Evolutionary conservation across 257 asterid species (phyloP), one percentile per base, ranked within the genome.

Genomic region (Capsicum pubescens): DNA sequence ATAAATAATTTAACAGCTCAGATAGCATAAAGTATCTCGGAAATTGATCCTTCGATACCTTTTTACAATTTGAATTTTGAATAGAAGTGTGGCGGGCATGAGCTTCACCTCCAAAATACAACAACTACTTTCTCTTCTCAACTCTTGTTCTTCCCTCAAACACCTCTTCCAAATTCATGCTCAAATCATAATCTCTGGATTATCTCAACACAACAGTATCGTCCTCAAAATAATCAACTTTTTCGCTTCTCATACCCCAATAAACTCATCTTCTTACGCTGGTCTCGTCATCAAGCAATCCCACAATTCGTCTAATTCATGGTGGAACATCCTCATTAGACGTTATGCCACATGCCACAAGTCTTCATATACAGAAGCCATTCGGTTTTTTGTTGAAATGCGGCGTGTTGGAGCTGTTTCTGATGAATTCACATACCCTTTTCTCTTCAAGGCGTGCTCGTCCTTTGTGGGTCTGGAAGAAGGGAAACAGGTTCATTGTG

Each of bases 401-500:
- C 92, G 94, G 70, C 88, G 89, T 15, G 83, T 80, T 82, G 91
- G 90, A 44, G 84, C 86, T 74, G 85, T 15, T 54, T 91, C 98
- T 21, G 84, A 93, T 57, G 95, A 91, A 78, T 87, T 90, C 74
- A 95, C 96, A 17, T 92, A 91, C 87, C 98, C 96, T 32, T 90
- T 91, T 83, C 61, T 92, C 3, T 90, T 95, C 85, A 95, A 92
- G 82, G 90, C 93, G 5, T 91, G 95, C 83, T 87, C 97, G 60
- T 88, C 94, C 1, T 83, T 92, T 79, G 26, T 17, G 87, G 91
- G 94, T 10, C 72, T 94, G 6, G 50, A 55, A n/a, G 97, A 89
- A 84, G 99, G 97, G 46, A 85, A 66, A 8, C 94, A 95, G 90
- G 83, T 93, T 58, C 98, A 95, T 32, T 90, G 88, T n/a, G 93